Evolutionary conservation across 2,329 filamentous ascomycete species (phyloP), one percentile per base, ranked within the genome.

Genomic region (Leptodontidium sp.): DNA sequence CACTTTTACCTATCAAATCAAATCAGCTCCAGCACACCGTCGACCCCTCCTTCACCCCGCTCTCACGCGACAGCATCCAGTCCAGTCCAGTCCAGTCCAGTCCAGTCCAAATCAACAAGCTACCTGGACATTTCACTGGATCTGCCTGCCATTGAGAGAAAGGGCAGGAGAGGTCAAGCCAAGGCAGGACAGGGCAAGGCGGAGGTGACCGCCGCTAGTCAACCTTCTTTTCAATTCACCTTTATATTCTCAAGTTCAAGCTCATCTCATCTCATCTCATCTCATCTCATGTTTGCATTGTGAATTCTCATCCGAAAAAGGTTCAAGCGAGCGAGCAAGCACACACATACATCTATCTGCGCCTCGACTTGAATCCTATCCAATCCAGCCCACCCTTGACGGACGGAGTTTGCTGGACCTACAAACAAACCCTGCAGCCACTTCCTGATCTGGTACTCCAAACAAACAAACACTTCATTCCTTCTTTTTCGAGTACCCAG

Each of bases 201-300:
- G 55, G 55, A 59, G 55, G 32, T 59, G 55, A 59, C 55, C 55
- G 55, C 55, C 55, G 35, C 55, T 59, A 59, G 35, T 59, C n/a
- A 59, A 43, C 8, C 9, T 59, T 38, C 55, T n/a, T 59, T 43
- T n/a, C 38, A 26, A 35, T 26, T 52, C 49, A 52, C 2, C n/a
- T 59, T 59, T 43, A 21, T 55, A n/a, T 49, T 32, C 14, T 52
- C 49, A 52, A 43, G 17, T 26, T 59, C 35, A 43, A 15, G n/a
- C 24, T 43, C 11, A 43, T 12, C 15, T 21, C n/a, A 14, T 40
- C 15, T 21, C n/a, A 14, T 40, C 11, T 35, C 17, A 38, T 38
- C 38, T 43, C 21, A 59, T 59, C 38, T 59, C 21, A 21, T 26
- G n/a, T 40, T 40, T 24, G 35, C 14, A 1, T n/a, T 43, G n/a